Evolutionary conservation across 768 basidiomycete species (phyloP).

Genomic region (Boletus tomentosulus): DNA sequence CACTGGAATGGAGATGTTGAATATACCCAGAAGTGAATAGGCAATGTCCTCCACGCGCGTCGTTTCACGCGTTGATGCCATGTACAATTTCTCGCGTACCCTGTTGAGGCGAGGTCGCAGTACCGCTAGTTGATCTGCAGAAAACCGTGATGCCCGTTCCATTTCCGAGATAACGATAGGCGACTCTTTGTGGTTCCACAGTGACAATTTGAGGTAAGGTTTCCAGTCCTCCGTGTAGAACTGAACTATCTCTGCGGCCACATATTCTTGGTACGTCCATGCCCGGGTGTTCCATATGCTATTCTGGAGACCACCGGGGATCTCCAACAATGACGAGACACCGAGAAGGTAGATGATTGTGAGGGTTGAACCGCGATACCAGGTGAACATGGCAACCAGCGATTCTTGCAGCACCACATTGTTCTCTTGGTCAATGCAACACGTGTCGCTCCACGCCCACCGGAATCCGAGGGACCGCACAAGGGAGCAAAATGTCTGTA

Average conservation of each 20-base stretch:
- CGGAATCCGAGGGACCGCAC: background rate
- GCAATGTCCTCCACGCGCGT: no score
- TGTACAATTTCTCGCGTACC: background rate
- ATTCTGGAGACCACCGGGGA: background rate
- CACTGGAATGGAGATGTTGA: background rate
- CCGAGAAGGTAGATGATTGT: slow-evolving; percentile 9
- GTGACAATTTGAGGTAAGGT: background rate
- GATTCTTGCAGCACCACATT: slow-evolving; percentile 8
- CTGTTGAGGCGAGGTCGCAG: slow-evolving; percentile 9
- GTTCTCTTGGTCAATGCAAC: background rate
- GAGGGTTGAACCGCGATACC: slow-evolving; percentile 1
- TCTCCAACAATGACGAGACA: background rate
- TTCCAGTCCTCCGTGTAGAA: background rate
- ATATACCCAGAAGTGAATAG: no score
- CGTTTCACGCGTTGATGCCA: slow-evolving; percentile 7
- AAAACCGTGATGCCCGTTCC: background rate
- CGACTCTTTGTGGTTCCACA: background rate
- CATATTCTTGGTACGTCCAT: no score
- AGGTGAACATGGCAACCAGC: background rate
- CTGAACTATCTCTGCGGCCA: no score
- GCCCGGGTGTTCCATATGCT: slow-evolving; percentile 10
- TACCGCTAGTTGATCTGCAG: background rate
- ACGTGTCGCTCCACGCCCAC: slow-evolving; percentile 1
- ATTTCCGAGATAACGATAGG: background rate
- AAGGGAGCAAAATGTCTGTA: no score